These are phyloP conservation scores for Termitomyces bulborhizus DNA, from an alignment of 768 basidiomycete genomes.

Conservation along the genomic window DNA sequence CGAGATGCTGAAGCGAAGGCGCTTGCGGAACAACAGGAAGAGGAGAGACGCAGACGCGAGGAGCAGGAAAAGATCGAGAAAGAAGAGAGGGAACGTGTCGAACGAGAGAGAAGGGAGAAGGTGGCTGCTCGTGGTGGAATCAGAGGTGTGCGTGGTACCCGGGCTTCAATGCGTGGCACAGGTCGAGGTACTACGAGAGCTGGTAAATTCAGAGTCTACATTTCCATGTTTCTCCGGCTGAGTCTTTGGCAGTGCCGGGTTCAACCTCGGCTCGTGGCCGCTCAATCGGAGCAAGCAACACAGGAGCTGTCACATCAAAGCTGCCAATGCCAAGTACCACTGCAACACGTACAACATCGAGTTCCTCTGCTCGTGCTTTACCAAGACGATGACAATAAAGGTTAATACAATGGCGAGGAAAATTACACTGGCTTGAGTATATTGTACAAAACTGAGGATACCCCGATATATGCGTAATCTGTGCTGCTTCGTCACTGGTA, in stretches of 20 bases:
- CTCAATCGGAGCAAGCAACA: neutral
- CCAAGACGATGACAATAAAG: neutral
- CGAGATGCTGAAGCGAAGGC: slow-evolving; percentile 43
- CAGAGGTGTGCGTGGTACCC: slow-evolving; percentile 67
- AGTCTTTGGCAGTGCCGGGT: neutral
- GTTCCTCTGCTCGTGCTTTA: slow-evolving; percentile 5
- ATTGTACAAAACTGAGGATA: neutral
- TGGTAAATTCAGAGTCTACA: slow-evolving; percentile 20
- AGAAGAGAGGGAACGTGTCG: slow-evolving; percentile 32
- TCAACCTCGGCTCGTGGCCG: slow-evolving; percentile 5
- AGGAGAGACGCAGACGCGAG: slow-evolving; percentile 45
- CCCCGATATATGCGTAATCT: neutral
- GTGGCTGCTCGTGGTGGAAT: slow-evolving; percentile 45
- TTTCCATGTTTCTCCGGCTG: neutral
- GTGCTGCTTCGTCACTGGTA: neutral
- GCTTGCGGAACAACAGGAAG: slow-evolving; percentile 22
- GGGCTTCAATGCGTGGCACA: slow-evolving; percentile 51
- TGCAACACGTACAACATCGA: slow-evolving; percentile 5
- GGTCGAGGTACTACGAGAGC: slow-evolving; percentile 30
- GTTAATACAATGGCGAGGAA: neutral
- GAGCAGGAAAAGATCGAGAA: slow-evolving; percentile 37
- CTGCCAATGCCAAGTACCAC: slow-evolving; percentile 10
- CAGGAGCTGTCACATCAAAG: slow-evolving; percentile 6
- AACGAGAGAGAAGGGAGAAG: slow-evolving; percentile 40
- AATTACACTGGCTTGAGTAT: neutral